Evolutionary conservation across 169 alveolate genomes (phyloP).

Genomic region (Plasmodium sp.): DNA sequence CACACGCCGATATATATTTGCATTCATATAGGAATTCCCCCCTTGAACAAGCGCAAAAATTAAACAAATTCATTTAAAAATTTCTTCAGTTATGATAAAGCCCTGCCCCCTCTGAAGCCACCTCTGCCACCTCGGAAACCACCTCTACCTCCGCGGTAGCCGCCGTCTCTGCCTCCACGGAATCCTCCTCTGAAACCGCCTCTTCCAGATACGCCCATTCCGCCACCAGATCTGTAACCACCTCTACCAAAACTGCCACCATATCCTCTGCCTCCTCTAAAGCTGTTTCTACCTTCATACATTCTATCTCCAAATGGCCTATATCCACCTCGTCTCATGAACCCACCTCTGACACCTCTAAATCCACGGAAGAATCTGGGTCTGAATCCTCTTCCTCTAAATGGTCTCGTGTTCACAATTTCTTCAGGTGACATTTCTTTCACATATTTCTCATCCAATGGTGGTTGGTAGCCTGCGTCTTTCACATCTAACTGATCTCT

Average conservation of each 20-base stretch:
- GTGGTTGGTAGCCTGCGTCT: conserved; percentile 86
- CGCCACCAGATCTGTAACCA: conserved; percentile 67
- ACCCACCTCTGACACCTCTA: conserved; percentile 77
- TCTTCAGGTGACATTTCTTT: conserved; percentile 80
- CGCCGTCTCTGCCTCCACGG: conserved; percentile 76
- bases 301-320: conserved; percentile 69
- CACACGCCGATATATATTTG: conserved; percentile 10
- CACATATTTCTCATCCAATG: conserved; percentile 83
- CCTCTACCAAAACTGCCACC: conserved; percentile 76
- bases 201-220: conserved; percentile 63
- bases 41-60: conserved; percentile 3
- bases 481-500: conserved; percentile 77
- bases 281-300: conserved; percentile 68
- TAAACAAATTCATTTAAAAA: neutral
- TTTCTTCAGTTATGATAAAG: conserved; percentile 19
- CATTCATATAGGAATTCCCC: neutral
- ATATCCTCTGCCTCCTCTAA: conserved; percentile 75
- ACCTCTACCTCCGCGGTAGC: conserved; percentile 72
- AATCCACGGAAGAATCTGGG: conserved; percentile 72
- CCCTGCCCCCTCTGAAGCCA: conserved; percentile 69
- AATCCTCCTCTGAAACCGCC: conserved; percentile 79
- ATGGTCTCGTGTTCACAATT: conserved; percentile 73
- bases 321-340: conserved; percentile 74
- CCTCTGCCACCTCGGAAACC: conserved; percentile 76
- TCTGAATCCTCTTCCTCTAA: conserved; percentile 67